Percentiles rank a stretch among this genome's conserved stretches.
phyloP scores from a whole-genome alignment of 2,329 filamentous ascomycete genomes.

The Sclerotinia subarctica region DNA sequence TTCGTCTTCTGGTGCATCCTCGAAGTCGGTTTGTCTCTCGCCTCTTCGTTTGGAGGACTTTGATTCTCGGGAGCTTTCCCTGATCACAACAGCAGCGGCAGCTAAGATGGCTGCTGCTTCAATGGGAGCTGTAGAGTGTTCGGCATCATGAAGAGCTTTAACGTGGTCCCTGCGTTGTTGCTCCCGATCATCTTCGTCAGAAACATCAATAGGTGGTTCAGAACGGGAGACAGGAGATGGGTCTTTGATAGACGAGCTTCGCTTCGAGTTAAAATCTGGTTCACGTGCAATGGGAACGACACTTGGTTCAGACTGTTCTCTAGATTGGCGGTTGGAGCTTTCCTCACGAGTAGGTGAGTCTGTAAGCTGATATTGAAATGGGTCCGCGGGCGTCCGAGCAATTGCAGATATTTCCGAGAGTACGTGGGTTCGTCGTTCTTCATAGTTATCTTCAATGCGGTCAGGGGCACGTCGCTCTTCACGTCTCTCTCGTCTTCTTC shows the following conservation, averaged over 20 bases:
- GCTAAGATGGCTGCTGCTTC: constrained; percentile 47
- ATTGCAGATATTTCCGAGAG: constrained; percentile 33
- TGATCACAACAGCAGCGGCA: constrained; percentile 45
- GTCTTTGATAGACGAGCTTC: constrained; percentile 33
- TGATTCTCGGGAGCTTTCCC: constrained; percentile 36
- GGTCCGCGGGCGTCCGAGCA: constrained; percentile 41
- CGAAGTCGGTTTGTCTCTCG: constrained; percentile 34
- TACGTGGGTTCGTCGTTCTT: constrained; percentile 33
- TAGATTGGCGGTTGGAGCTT: constrained; percentile 23
- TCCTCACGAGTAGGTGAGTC: constrained; percentile 46
- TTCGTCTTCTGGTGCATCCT: constrained; percentile 21
- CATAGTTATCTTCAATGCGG: constrained; percentile 26
- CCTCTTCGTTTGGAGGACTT: constrained; percentile 39
- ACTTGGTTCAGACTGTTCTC: constrained; percentile 39
- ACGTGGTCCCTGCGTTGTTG: constrained; percentile 24
- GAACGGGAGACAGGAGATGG: constrained; percentile 20
- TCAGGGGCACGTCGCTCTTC: constrained; percentile 31
- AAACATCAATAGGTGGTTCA: constrained; percentile 24
- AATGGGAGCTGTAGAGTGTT: constrained; percentile 49
- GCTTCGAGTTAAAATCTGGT: constrained; percentile 41
- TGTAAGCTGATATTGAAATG: constrained; percentile 57
- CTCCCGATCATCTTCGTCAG: constrained; percentile 21
- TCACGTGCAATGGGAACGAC: constrained; percentile 54
- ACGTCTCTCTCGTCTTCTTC: constrained; percentile 40
- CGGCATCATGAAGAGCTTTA: constrained; percentile 42